phyloP scores from a whole-genome alignment of 2,329 filamentous ascomycete genomes.

The Ophiostoma tasmaniense region DNA sequence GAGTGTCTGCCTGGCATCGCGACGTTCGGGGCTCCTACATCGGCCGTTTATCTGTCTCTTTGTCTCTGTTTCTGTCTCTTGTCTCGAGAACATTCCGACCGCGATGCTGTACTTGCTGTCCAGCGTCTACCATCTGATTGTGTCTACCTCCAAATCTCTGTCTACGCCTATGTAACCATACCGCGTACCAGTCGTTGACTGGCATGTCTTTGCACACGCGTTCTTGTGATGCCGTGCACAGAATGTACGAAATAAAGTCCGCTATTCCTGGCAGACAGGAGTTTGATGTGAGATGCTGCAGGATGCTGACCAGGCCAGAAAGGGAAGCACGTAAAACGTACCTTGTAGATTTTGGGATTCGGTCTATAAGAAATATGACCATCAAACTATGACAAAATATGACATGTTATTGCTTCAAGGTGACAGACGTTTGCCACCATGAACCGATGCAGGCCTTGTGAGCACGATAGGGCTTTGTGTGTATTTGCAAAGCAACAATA shows the following conservation, averaged over 20 bases:
- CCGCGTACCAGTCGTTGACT: not conserved
- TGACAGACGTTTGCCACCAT: slow-evolving; percentile 12
- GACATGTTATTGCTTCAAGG: not conserved
- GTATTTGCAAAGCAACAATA: not conserved
- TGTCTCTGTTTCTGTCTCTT: not conserved
- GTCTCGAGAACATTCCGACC: not conserved
- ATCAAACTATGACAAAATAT: not conserved
- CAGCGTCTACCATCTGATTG: not conserved
- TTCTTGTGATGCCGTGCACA: slow-evolving; percentile 5
- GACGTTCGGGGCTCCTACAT: not conserved
- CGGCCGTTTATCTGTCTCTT: not conserved
- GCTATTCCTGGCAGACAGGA: not conserved
- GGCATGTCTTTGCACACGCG: slow-evolving; percentile 2
- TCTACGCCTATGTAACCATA: not conserved
- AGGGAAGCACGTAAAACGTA: not conserved
- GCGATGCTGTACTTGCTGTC: not conserved
- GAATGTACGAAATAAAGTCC: slow-evolving; percentile 3
- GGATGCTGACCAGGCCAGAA: not conserved
- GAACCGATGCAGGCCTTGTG: slow-evolving; percentile 6
- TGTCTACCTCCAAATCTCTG: not conserved
- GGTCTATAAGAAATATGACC: not conserved
- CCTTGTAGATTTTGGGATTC: not conserved
- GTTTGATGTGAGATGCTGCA: not conserved
- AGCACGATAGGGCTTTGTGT: slow-evolving; percentile 7
- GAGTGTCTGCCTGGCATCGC: not conserved